Base-by-base conservation (phyloP, 768 basidiomycete species). In the Pulveroboletus sp. region DNA sequence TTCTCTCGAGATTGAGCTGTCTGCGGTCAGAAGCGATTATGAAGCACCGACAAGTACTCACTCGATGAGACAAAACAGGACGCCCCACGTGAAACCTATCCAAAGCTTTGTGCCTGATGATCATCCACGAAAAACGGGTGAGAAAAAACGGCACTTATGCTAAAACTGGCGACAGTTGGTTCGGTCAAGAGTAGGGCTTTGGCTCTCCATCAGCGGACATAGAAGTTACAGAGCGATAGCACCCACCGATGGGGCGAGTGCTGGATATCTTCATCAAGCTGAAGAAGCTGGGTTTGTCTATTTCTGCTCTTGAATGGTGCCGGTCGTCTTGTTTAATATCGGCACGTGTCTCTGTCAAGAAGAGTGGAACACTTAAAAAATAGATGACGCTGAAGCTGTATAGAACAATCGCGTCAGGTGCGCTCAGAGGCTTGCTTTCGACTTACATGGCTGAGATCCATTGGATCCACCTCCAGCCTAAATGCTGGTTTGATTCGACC, bases 301-400 rank as follows among this genome's bases (percentile, higher is more conserved):
- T 80, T 58, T 89, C 87, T 3, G 79, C 73, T 17, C 77, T 73
- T 1, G 85, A 77, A 19, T 77, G 76, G 61, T 86, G 89, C 20
- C 81, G 71, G 11, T 67, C 54, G 55, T 92, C 73, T 8, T 85
- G 84, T 0, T 82, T 83, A n/a, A n/a, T n/a, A n/a, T n/a, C n/a
- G n/a, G n/a, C n/a, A n/a, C n/a, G n/a, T n/a, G n/a, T n/a, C n/a
- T 95, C 92, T 40, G 68, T 71, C 75, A 92, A 74, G 46, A 85
- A 50, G 0, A 87, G 40, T 1, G 78, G 67, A 5, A 88, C 65
- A 0, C 76, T 32, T 5, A 82, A 6, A 82, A 56, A 45, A n/a
- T 80, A 82, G 1, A 72, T 59, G 3, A 75, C 82, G 24, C 74
- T 74, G 27, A 80, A 59, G 42, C 88, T 86, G 44, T 56, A 48